Evolutionary conservation across 306 rosid genomes (phyloP).

Genomic region (Dryas alaskensis): DNA sequence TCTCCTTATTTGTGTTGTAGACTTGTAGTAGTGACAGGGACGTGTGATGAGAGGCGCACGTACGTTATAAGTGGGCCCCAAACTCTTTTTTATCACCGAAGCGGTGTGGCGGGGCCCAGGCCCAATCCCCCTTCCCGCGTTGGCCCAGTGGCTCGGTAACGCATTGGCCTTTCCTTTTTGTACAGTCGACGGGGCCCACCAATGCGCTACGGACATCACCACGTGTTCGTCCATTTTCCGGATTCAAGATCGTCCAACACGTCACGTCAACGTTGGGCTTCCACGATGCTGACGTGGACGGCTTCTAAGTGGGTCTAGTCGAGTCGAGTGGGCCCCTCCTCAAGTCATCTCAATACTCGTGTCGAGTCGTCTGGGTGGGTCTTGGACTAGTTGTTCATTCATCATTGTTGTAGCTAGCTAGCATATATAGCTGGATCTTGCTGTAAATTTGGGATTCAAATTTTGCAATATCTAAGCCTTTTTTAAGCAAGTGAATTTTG

Average conservation of each 20-base stretch:
- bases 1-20: background rate
- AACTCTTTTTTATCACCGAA: background rate
- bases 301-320: background rate
- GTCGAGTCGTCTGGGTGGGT: background rate
- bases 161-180: background rate
- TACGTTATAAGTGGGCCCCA: constrained; percentile 29
- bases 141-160: constrained; percentile 31
- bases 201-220: constrained; percentile 14
- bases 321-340: background rate
- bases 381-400: background rate
- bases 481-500: no score
- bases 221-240: constrained; percentile 31
- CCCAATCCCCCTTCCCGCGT: constrained; percentile 44
- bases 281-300: constrained; percentile 28
- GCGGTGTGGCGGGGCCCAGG: constrained; percentile 19
- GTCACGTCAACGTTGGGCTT: constrained; percentile 24
- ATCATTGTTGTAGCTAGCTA: background rate
- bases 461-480: background rate
- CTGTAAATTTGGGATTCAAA: constrained; percentile 11
- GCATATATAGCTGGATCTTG: constrained; percentile 14
- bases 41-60: constrained; percentile 48
- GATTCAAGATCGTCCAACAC: constrained; percentile 21
- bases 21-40: constrained; percentile 23
- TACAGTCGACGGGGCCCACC: constrained; percentile 20
- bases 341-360: background rate